These are phyloP conservation scores for Basidiobolus meristosporus DNA, from an alignment of 371 early-diverging fungal species.

Conservation along the genomic window DNA sequence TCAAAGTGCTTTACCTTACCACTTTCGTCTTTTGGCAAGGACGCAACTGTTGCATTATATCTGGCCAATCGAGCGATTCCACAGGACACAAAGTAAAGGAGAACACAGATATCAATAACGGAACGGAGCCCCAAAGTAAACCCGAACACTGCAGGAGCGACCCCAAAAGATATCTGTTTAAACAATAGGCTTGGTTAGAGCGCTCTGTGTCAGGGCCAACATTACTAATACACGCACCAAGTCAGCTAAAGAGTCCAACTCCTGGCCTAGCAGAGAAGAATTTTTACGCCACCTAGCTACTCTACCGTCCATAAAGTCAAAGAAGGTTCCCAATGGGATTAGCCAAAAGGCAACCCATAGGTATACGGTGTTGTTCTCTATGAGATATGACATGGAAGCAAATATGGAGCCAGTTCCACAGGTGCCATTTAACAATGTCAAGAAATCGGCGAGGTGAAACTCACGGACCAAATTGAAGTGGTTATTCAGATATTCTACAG, in stretches of 20 bases:
- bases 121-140: slow-evolving; percentile 77
- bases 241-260: slow-evolving; percentile 71
- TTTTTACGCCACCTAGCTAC: slow-evolving; percentile 76
- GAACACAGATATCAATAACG: slow-evolving; percentile 46
- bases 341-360: slow-evolving; percentile 48
- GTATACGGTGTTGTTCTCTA: slow-evolving; percentile 32
- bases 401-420: slow-evolving; percentile 67
- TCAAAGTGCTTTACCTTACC: slow-evolving; percentile 75
- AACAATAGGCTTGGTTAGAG: neutral
- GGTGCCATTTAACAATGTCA: slow-evolving; percentile 72
- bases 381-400: slow-evolving; percentile 58
- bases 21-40: slow-evolving; percentile 43
- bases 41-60: slow-evolving; percentile 74
- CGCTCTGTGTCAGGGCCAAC: too few species aligned
- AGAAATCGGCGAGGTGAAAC: slow-evolving; percentile 66
- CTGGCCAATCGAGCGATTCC: slow-evolving; percentile 77
- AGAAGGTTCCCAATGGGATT: slow-evolving; percentile 58
- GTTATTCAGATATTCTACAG: too few species aligned
- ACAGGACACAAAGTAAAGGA: slow-evolving; percentile 74
- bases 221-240: slow-evolving; percentile 34
- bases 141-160: slow-evolving; percentile 72
- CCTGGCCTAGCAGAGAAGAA: slow-evolving; percentile 56
- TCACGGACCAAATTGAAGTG: slow-evolving; percentile 16
- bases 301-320: slow-evolving; percentile 73
- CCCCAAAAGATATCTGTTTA: slow-evolving; percentile 67